Evolutionary conservation across 352 stramenopile species (phyloP).

Genomic region (Globisporangium orthogonon): DNA sequence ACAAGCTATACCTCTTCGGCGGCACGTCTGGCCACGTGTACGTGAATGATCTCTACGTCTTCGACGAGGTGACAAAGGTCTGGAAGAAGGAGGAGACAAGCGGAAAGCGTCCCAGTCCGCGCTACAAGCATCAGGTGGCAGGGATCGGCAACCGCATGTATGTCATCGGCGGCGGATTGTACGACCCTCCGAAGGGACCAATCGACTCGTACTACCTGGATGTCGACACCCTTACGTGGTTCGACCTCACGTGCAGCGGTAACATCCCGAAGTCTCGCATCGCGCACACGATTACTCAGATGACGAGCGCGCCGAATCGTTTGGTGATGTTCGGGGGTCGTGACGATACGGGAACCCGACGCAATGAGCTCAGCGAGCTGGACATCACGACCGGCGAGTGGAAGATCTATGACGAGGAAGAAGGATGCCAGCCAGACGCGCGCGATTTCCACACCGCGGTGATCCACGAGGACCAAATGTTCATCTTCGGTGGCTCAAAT

Average conservation of each 20-base stretch:
- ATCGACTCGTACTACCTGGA: conserved; percentile 80
- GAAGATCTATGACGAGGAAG: conserved; percentile 51
- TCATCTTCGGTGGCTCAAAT: conserved; percentile 80
- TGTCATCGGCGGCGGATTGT: conserved; percentile 69
- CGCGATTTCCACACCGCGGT: conserved; percentile 79
- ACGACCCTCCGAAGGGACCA: conserved; percentile 72
- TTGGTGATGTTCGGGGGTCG: conserved; percentile 78
- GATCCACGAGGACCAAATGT: conserved; percentile 69
- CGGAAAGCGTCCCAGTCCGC: conserved; percentile 54
- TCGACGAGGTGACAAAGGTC: conserved; percentile 61
- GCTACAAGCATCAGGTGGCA: conserved; percentile 84
- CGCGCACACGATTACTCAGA: conserved; percentile 66
- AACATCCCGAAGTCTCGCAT: conserved; percentile 69
- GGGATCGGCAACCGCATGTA: conserved; percentile 68
- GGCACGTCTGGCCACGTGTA: conserved; percentile 77
- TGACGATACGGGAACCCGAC: conserved; percentile 58
- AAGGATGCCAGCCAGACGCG: conserved; percentile 60
- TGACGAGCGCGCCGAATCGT: conserved; percentile 33
- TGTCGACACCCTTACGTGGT: conserved; percentile 64
- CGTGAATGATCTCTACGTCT: conserved; percentile 82
- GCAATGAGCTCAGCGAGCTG: conserved; percentile 67
- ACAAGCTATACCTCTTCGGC: conserved; percentile 80
- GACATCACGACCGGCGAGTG: conserved; percentile 57
- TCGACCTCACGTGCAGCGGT: conserved; percentile 49
- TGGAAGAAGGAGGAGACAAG: conserved; percentile 69